These are phyloP conservation scores for Psilocybe cubensis DNA, from an alignment of 768 basidiomycete genomes.

Conservation along the genomic window DNA sequence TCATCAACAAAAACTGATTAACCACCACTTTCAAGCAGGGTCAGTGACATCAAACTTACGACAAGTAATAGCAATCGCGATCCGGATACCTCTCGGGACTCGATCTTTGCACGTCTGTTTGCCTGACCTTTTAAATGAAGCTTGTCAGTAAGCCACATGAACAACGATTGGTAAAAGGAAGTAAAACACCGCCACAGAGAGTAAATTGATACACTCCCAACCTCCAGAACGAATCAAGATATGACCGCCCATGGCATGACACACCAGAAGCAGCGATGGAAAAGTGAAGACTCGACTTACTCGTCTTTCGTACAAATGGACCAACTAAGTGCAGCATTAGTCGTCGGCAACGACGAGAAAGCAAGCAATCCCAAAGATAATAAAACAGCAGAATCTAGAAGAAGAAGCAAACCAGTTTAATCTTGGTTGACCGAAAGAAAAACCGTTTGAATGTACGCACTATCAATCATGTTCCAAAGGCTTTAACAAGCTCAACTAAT, in stretches of 20 bases:
- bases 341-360: constrained; percentile 23
- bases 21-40: background rate
- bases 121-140: constrained; percentile 16
- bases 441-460: constrained; percentile 3
- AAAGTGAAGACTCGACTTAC: constrained; percentile 16
- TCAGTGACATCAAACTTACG: constrained; percentile 9
- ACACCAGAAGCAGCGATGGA: background rate
- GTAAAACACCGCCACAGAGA: background rate
- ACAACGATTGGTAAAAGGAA: background rate
- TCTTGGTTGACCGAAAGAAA: too few relatives aligned
- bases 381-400: constrained; percentile 20
- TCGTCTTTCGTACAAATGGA: constrained; percentile 24
- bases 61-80: constrained; percentile 24
- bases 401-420: background rate
- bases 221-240: background rate
- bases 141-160: background rate
- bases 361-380: constrained; percentile 20
- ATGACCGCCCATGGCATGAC: background rate
- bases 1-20: background rate
- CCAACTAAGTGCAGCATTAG: constrained; percentile 27
- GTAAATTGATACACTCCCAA: too few relatives aligned
- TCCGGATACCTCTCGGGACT: constrained; percentile 21
- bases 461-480: constrained; percentile 14
- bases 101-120: constrained; percentile 18
- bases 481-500: background rate